These are phyloP conservation scores for Rhododendron vialii DNA, from an alignment of 148 eudicot genomes.

Conservation along the genomic window DNA sequence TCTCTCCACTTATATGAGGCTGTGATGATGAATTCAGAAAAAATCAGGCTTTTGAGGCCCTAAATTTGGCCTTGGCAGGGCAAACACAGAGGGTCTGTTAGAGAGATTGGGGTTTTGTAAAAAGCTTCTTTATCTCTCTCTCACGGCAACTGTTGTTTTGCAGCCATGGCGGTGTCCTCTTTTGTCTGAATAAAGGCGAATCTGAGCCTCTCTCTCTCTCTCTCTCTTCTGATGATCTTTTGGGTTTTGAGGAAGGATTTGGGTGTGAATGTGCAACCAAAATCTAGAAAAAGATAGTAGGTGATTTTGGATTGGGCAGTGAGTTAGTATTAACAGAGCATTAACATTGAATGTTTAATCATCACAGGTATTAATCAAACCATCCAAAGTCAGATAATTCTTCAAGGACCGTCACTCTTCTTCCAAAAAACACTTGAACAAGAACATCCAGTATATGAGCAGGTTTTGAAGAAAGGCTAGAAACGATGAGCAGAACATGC, in stretches of 20 bases:
- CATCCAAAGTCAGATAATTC: background rate
- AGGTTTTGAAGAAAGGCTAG: background rate
- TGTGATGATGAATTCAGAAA: conserved; percentile 12
- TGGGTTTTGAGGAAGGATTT: background rate
- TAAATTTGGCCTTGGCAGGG: conserved; percentile 14
- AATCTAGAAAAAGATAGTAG: too few relatives aligned
- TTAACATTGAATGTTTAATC: background rate
- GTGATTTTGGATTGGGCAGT: too few relatives aligned
- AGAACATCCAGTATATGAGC: background rate
- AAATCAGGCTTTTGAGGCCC: background rate
- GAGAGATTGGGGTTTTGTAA: background rate
- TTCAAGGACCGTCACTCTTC: background rate
- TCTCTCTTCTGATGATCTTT: background rate
- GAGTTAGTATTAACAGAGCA: too few relatives aligned
- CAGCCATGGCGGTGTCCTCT: conserved; percentile 14
- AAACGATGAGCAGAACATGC: background rate
- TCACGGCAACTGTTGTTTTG: conserved; percentile 16
- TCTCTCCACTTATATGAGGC: background rate
- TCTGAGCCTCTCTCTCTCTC: conserved; percentile 15
- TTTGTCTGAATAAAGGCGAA: conserved; percentile 26
- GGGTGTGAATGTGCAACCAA: too few relatives aligned
- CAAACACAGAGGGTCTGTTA: conserved; percentile 11
- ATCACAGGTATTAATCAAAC: background rate
- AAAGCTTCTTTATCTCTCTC: background rate
- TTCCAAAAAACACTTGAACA: background rate